phyloP scores from a whole-genome alignment of 768 basidiomycete species.

The Mycena galopus region DNA sequence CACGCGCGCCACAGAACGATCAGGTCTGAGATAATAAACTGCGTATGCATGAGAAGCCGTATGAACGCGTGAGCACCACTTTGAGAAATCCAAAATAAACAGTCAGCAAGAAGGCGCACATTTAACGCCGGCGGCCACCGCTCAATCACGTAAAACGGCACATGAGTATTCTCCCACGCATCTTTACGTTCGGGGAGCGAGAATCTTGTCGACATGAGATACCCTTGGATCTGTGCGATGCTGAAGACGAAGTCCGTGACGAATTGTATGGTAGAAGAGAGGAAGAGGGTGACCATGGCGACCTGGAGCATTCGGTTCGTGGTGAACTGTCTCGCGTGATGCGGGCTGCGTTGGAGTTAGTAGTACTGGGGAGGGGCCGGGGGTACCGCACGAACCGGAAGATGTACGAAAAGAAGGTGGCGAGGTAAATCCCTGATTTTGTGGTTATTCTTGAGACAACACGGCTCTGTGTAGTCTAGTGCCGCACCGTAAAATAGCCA shows the following conservation, averaged over 20 bases:
- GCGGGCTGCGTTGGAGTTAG: background rate
- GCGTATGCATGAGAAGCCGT: background rate
- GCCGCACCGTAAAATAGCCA: background rate
- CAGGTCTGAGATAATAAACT: slow-evolving; percentile 31
- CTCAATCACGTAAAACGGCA: background rate
- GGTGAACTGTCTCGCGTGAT: background rate
- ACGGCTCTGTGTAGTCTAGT: background rate
- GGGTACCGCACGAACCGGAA: background rate
- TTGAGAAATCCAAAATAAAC: background rate
- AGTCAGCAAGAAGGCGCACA: background rate
- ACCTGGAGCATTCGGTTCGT: slow-evolving; percentile 1
- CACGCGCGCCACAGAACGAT: slow-evolving; percentile 31
- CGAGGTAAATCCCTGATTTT: background rate
- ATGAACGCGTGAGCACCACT: background rate
- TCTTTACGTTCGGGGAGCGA: background rate
- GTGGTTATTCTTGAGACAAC: background rate
- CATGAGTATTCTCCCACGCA: background rate
- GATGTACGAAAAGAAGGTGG: background rate
- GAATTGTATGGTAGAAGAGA: slow-evolving; percentile 26
- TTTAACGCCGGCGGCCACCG: background rate
- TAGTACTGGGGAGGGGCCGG: background rate
- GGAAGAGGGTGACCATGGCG: slow-evolving; percentile 22
- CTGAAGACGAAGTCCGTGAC: slow-evolving; percentile 12
- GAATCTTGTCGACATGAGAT: slow-evolving; percentile 9
- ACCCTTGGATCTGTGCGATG: slow-evolving; percentile 5